Evolutionary conservation across 768 basidiomycete genomes (phyloP).

Genomic region (Suillus hirtellus): DNA sequence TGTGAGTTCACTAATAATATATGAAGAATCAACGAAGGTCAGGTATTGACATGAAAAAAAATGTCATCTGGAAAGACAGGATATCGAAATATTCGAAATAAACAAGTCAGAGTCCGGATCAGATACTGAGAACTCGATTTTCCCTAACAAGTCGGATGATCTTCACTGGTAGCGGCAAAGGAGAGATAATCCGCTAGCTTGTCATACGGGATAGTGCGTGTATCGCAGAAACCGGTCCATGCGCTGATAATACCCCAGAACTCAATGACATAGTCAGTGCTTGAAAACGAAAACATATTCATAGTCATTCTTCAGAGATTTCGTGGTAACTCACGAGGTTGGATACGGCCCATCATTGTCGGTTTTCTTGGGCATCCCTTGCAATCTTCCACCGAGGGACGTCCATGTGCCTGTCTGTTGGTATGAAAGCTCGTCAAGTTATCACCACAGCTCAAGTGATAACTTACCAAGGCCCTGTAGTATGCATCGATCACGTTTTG

Average conservation of each 20-base stretch:
- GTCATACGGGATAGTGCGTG: conserved; percentile 21
- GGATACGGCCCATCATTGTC: conserved; percentile 24
- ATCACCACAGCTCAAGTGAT: not conserved
- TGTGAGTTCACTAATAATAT: no score
- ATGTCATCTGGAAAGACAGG: not conserved
- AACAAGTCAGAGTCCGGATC: not conserved
- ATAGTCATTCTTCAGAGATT: not conserved
- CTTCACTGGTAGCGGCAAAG: conserved; percentile 21
- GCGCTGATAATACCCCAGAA: conserved; percentile 25
- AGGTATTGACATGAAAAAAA: not conserved
- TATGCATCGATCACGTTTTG: conserved; percentile 25
- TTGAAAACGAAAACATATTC: conserved; percentile 6
- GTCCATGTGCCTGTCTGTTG: conserved; percentile 20
- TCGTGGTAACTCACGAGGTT: conserved; percentile 15
- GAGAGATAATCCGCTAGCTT: conserved; percentile 26
- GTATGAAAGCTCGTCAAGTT: not conserved
- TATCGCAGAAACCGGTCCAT: conserved; percentile 27
- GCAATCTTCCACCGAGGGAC: conserved; percentile 12
- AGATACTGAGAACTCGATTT: not conserved
- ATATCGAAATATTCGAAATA: not conserved
- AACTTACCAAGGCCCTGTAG: conserved; percentile 21
- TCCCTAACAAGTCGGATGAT: conserved; percentile 19
- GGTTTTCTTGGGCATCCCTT: conserved; percentile 8
- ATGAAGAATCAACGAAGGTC: not conserved
- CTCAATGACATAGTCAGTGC: conserved; percentile 21